phyloP scores from a whole-genome alignment of 2,329 filamentous ascomycete genomes.

The Aureobasidium sp. region DNA sequence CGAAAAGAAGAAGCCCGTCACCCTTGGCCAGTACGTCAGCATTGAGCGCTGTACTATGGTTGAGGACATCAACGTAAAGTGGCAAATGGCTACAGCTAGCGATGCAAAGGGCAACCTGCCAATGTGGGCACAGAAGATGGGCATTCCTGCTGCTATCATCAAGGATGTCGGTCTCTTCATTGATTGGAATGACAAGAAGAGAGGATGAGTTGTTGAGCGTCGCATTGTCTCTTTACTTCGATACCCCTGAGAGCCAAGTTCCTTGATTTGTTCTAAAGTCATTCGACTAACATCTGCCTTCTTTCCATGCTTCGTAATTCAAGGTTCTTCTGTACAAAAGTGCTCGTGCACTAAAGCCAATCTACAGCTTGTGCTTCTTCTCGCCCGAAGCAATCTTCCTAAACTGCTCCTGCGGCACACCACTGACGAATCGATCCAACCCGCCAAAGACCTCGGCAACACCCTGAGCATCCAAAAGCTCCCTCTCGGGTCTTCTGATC shows the following conservation, averaged over 20 bases:
- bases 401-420: slow-evolving; percentile 85
- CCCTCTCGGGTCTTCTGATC: slow-evolving; percentile 66
- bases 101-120: slow-evolving; percentile 64
- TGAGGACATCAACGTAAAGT: slow-evolving; percentile 48
- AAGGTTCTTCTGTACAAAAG: neutral
- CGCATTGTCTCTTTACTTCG: neutral
- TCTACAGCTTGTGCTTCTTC: slow-evolving; percentile 86
- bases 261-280: neutral
- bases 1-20: slow-evolving; percentile 40
- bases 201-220: slow-evolving; percentile 7
- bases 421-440: slow-evolving; percentile 69
- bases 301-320: neutral
- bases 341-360: neutral
- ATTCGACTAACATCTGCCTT: neutral
- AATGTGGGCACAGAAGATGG: slow-evolving; percentile 57
- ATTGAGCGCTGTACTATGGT: slow-evolving; percentile 55
- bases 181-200: slow-evolving; percentile 43
- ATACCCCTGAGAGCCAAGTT: slow-evolving; percentile 4
- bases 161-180: slow-evolving; percentile 68
- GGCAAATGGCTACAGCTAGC: slow-evolving; percentile 71
- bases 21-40: slow-evolving; percentile 56
- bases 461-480: slow-evolving; percentile 68
- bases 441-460: slow-evolving; percentile 81
- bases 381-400: slow-evolving; percentile 73
- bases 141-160: slow-evolving; percentile 55